phyloP scores from a whole-genome alignment of 139 green algal genomes.

The Haematococcus sp. region DNA sequence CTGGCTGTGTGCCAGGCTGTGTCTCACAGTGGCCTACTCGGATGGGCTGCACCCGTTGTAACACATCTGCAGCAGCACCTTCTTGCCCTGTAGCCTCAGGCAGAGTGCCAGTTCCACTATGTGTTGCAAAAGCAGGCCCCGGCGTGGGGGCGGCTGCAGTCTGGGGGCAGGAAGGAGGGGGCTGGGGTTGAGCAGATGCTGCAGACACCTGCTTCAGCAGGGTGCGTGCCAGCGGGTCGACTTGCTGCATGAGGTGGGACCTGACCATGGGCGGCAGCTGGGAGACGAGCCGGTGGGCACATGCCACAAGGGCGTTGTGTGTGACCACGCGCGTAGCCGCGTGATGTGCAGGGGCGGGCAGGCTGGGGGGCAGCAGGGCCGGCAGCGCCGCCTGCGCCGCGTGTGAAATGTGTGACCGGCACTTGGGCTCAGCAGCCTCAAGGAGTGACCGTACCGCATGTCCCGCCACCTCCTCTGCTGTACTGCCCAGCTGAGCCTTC shows the following conservation, averaged over 20 bases:
- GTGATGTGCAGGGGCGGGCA: neutral
- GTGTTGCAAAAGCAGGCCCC: too few species aligned
- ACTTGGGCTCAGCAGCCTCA: neutral
- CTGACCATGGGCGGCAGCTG: neutral
- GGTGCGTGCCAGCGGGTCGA: neutral
- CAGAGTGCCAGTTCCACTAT: neutral
- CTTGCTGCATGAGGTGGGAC: neutral
- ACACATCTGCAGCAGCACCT: neutral
- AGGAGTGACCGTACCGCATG: neutral
- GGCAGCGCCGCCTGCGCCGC: neutral
- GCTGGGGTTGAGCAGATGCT: too few species aligned
- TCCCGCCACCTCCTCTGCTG: neutral
- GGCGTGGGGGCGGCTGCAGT: neutral
- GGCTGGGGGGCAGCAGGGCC: neutral
- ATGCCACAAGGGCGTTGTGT: neutral
- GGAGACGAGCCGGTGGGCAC: constrained; percentile 1
- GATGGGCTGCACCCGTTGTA: too few species aligned
- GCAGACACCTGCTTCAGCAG: neutral
- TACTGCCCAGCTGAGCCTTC: neutral
- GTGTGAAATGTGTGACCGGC: neutral
- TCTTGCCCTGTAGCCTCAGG: neutral
- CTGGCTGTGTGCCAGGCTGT: neutral
- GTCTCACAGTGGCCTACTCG: too few species aligned
- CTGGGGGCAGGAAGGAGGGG: too few species aligned
- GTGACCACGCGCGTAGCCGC: neutral